Percentiles rank a stretch among this genome's conserved stretches.
phyloP scores from a whole-genome alignment of 768 basidiomycete species.

The Pisolithus sp. region DNA sequence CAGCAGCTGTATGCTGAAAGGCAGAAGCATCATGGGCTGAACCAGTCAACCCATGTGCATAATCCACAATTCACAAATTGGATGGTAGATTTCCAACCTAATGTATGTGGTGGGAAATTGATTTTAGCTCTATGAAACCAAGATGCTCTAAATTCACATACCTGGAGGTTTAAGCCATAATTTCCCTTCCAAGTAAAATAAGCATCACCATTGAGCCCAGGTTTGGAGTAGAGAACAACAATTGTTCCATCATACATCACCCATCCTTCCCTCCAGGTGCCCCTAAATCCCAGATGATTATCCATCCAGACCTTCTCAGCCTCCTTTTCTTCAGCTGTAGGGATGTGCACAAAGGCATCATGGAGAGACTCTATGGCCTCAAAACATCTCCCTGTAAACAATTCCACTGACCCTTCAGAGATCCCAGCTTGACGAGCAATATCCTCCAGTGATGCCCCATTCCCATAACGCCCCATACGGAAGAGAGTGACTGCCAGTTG shows the following conservation, averaged over 20 bases:
- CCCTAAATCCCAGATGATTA: slow-evolving; percentile 22
- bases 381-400: slow-evolving; percentile 24
- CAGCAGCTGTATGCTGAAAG: slow-evolving; percentile 7
- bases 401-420: slow-evolving; percentile 25
- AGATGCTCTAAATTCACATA: background rate
- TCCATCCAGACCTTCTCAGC: slow-evolving; percentile 32
- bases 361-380: slow-evolving; percentile 27
- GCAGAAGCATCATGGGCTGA: slow-evolving; percentile 15
- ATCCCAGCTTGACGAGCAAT: too few relatives aligned
- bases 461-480: slow-evolving; percentile 25
- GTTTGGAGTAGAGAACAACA: slow-evolving; percentile 23
- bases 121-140: too few relatives aligned
- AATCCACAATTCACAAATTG: background rate
- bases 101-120: background rate
- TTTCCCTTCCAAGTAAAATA: slow-evolving; percentile 31
- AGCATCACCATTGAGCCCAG: slow-evolving; percentile 26
- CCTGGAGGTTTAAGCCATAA: slow-evolving; percentile 18
- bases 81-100: background rate
- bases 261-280: slow-evolving; percentile 31
- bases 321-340: slow-evolving; percentile 29
- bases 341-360: slow-evolving; percentile 23
- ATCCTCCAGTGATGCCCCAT: slow-evolving; percentile 13
- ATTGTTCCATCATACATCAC: slow-evolving; percentile 32
- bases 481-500: slow-evolving; percentile 28
- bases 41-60: slow-evolving; percentile 20